Conservation (phyloP, 179 eudicot genomes). For the Silene coronaria region DNA sequence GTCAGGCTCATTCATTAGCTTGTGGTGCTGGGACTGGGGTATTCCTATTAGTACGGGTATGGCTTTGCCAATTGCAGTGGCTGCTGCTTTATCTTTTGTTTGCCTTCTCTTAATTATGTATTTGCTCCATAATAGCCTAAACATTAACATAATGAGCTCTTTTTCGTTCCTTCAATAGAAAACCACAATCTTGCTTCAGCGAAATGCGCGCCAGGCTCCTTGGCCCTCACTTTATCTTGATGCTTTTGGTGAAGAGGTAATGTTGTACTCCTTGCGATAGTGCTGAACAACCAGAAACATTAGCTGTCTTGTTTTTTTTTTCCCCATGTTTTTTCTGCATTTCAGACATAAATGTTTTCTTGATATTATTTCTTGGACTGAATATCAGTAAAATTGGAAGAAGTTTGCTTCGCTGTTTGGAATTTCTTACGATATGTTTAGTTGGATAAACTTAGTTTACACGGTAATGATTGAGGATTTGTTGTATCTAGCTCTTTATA, state of each 20-base stretch:
- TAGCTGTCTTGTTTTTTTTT: not conserved
- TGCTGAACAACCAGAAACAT: not conserved
- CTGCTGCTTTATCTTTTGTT: not conserved
- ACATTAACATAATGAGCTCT: not conserved
- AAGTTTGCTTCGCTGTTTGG: not conserved
- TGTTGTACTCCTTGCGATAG: conserved; percentile 4
- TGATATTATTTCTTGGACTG: not conserved
- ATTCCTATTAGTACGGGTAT: conserved; percentile 64
- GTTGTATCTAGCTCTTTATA: not conserved
- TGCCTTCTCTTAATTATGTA: not conserved
- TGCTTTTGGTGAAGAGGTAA: conserved; percentile 96
- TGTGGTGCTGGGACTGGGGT: conserved; percentile 96
- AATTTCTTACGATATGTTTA: not conserved
- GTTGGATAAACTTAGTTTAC: not conserved
- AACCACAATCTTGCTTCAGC: conserved; percentile 80
- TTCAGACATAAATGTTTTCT: not conserved
- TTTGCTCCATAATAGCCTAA: conserved; percentile 1
- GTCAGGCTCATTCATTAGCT: conserved; percentile 65
- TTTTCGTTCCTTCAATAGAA: conserved; percentile 33
- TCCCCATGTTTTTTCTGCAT: not conserved
- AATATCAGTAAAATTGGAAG: not conserved
- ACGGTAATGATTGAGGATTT: not conserved
- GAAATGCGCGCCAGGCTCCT: conserved; percentile 79
- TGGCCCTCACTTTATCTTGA: conserved; percentile 99
- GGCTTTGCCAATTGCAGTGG: not conserved